A percentile compares a stretch with the other conserved stretches of the same genome.
phyloP scores from a whole-genome alignment of 2,329 filamentous ascomycete species.

The Lasiodiplodia citricola region DNA sequence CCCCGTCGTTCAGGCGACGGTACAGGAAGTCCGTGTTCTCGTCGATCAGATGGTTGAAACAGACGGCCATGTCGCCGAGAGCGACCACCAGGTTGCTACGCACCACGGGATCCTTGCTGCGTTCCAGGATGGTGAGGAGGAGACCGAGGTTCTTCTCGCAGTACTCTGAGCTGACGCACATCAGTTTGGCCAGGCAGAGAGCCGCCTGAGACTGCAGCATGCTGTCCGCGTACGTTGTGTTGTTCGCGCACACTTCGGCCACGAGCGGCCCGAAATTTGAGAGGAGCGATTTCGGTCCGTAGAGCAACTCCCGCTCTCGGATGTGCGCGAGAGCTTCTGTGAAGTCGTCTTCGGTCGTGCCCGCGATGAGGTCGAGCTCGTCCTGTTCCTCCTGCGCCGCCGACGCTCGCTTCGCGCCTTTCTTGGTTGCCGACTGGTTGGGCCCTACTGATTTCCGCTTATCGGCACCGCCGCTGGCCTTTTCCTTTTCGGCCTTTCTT shows the following conservation, averaged over 20 bases:
- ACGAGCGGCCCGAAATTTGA: constrained; percentile 90
- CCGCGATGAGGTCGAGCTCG: constrained; percentile 94
- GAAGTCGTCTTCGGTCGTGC: constrained; percentile 94
- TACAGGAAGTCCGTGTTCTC: constrained; percentile 99
- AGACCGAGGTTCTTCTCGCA: constrained; percentile 92
- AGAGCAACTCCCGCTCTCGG: constrained; percentile 82
- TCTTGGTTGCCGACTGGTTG: constrained; percentile 42
- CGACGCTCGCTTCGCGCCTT: constrained; percentile 48
- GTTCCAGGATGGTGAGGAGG: constrained; percentile 96
- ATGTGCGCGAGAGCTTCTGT: constrained; percentile 85
- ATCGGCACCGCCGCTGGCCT: constrained; percentile 45
- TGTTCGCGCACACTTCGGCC: constrained; percentile 91
- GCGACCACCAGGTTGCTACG: constrained; percentile 96
- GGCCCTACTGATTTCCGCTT: constrained; percentile 39
- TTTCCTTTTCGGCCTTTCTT: constrained; percentile 88
- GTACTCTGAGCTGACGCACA: constrained; percentile 97
- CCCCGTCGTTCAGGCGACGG: constrained; percentile 84
- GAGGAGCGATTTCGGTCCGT: constrained; percentile 82
- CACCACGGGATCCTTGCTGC: constrained; percentile 88
- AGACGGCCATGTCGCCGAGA: constrained; percentile 97
- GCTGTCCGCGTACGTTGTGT: constrained; percentile 87
- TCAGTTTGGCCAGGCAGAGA: constrained; percentile 93
- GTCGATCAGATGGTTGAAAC: constrained; percentile 98
- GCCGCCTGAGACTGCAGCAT: constrained; percentile 93
- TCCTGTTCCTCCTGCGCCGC: constrained; percentile 73